phyloP scores from a whole-genome alignment of 768 basidiomycete species.

The Chalciporus piperatus region DNA sequence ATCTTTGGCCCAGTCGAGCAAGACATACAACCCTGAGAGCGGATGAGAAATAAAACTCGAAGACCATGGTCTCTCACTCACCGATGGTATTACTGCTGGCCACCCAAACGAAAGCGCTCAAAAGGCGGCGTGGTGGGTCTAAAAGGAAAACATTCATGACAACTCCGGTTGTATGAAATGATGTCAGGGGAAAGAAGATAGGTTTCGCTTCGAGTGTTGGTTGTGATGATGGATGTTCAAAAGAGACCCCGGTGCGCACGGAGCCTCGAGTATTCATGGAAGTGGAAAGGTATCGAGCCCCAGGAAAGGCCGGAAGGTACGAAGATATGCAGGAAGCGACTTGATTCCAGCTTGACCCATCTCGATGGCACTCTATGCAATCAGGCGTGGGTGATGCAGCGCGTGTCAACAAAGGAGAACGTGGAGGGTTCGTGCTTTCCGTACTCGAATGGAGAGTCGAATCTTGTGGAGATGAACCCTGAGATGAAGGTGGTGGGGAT shows the following conservation, averaged over 20 bases:
- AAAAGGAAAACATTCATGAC: constrained; percentile 79
- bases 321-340: constrained; percentile 6
- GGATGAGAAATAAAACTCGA: too few relatives aligned
- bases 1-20: constrained; percentile 62
- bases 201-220: constrained; percentile 33
- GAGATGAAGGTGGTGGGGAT: constrained; percentile 28
- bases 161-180: constrained; percentile 61
- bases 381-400: constrained; percentile 22
- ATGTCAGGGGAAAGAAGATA: constrained; percentile 55
- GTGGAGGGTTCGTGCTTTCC: constrained; percentile 10
- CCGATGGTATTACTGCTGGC: constrained; percentile 38
- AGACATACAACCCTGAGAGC: constrained; percentile 50
- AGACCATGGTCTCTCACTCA: constrained; percentile 4
- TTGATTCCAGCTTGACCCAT: constrained; percentile 7
- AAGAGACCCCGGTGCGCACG: constrained; percentile 7
- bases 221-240: constrained; percentile 11
- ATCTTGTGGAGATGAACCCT: constrained; percentile 26
- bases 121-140: constrained; percentile 56
- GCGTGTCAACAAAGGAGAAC: constrained; percentile 23
- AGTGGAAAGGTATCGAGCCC: not conserved
- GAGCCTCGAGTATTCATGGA: not conserved
- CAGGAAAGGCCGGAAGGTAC: constrained; percentile 6
- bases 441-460: constrained; percentile 14
- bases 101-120: constrained; percentile 72
- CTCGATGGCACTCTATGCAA: constrained; percentile 14